phyloP scores from a whole-genome alignment of 805 yeast species.

The Suhomyces faveliae region DNA sequence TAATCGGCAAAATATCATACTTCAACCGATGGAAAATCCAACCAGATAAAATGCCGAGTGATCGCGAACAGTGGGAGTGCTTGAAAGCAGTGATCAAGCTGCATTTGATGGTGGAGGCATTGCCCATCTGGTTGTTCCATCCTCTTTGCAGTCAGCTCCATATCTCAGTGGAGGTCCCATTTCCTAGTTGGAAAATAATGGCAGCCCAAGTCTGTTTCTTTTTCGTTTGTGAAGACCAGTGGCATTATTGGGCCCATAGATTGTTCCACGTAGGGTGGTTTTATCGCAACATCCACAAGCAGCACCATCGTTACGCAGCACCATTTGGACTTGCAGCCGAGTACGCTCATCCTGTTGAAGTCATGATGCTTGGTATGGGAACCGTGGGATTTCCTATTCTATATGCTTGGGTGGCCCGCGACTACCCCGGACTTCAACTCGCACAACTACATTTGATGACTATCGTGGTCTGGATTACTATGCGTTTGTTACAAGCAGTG shows the following conservation, averaged over 20 bases:
- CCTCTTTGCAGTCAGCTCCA: conserved; percentile 52
- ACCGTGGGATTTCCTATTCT: conserved; percentile 60
- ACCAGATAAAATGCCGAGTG: conserved; percentile 50
- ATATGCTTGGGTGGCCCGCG: conserved; percentile 47
- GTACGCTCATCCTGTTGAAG: conserved; percentile 61
- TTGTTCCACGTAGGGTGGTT: conserved; percentile 55
- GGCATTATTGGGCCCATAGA: conserved; percentile 64
- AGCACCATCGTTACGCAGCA: conserved; percentile 61
- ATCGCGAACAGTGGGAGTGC: conserved; percentile 62
- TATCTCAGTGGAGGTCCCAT: conserved; percentile 51
- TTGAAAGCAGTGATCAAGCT: conserved; percentile 55
- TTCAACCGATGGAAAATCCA: conserved; percentile 55
- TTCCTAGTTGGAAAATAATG: conserved; percentile 47
- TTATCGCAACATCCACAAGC: conserved; percentile 58
- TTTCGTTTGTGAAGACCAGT: conserved; percentile 53
- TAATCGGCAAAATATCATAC: conserved; percentile 52
- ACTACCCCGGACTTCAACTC: conserved; percentile 17
- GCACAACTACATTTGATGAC: conserved; percentile 52
- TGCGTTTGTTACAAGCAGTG: conserved; percentile 57
- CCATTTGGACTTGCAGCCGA: conserved; percentile 64
- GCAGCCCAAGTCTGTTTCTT: conserved; percentile 46
- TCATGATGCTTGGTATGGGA: conserved; percentile 55
- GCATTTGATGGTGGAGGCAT: conserved; percentile 57
- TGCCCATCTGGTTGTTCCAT: conserved; percentile 64
- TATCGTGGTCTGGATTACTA: conserved; percentile 49